Percentiles rank a stretch among this genome's conserved stretches.
Evolutionary conservation across 441 rosid genomes (phyloP).

Genomic region (Omphalea diandra): DNA sequence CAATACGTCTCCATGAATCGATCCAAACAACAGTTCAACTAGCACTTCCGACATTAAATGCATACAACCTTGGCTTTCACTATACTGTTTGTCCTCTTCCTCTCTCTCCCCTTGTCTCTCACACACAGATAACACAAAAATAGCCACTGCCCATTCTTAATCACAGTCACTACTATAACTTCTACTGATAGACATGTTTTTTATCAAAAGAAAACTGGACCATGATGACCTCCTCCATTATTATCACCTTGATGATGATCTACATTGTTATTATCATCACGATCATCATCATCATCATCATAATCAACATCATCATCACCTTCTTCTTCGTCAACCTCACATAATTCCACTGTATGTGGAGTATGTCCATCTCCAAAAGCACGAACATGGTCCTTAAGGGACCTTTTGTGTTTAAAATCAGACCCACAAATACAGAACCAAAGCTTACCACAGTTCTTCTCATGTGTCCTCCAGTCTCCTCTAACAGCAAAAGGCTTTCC

Average conservation of each 20-base stretch:
- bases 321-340: constrained; percentile 39
- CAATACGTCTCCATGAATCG: too few species aligned
- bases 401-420: constrained; percentile 91
- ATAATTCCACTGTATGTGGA: constrained; percentile 47
- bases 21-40: too few species aligned
- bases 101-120: constrained; percentile 15
- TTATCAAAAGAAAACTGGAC: constrained; percentile 22
- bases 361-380: constrained; percentile 81
- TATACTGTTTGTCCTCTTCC: constrained; percentile 26
- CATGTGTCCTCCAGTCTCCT: constrained; percentile 95
- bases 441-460: constrained; percentile 88
- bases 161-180: constrained; percentile 4
- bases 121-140: constrained; percentile 5
- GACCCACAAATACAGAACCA: constrained; percentile 90
- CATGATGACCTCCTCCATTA: constrained; percentile 11
- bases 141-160: constrained; percentile 11
- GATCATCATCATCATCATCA: constrained; percentile 14
- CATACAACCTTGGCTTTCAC: constrained; percentile 26
- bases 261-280: constrained; percentile 15
- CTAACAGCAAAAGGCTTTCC: constrained; percentile 78
- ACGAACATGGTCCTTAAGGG: constrained; percentile 81
- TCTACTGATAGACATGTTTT: not conserved
- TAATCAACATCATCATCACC: constrained; percentile 39
- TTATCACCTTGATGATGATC: not conserved
- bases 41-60: constrained; percentile 25